phyloP scores from a whole-genome alignment of 2,329 filamentous ascomycete genomes.

The Colletotrichum orbiculare region DNA sequence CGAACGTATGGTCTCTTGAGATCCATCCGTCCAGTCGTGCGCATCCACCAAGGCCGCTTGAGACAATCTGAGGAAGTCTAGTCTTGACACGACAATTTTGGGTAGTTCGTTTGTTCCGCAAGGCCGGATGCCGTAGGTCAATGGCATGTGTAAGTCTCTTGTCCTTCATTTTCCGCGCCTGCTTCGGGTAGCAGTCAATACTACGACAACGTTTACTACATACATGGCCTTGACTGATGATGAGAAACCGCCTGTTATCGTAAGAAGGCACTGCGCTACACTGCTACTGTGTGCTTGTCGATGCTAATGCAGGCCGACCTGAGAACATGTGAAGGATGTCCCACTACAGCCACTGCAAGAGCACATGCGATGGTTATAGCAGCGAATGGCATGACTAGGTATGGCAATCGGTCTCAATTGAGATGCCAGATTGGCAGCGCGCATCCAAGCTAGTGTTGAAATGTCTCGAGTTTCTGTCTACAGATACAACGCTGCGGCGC shows the following conservation, averaged over 20 bases:
- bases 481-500: background rate
- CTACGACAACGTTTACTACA: no score
- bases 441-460: background rate
- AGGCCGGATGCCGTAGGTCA: background rate
- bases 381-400: background rate
- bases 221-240: background rate
- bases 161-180: conserved; percentile 22
- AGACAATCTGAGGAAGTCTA: background rate
- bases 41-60: conserved; percentile 11
- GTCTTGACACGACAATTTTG: conserved; percentile 25
- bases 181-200: conserved; percentile 21
- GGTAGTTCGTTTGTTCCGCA: background rate
- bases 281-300: no score
- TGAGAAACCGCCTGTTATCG: no score
- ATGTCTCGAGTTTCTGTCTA: background rate
- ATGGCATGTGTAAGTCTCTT: conserved; percentile 30
- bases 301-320: no score
- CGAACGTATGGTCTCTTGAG: conserved; percentile 9
- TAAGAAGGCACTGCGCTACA: no score
- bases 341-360: no score
- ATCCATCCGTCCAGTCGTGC: conserved; percentile 26
- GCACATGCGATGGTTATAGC: no score
- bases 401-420: conserved; percentile 1
- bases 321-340: no score
- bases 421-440: background rate